phyloP scores from a whole-genome alignment of 495 filamentous ascomycete species.

The Viridothelium virens region DNA sequence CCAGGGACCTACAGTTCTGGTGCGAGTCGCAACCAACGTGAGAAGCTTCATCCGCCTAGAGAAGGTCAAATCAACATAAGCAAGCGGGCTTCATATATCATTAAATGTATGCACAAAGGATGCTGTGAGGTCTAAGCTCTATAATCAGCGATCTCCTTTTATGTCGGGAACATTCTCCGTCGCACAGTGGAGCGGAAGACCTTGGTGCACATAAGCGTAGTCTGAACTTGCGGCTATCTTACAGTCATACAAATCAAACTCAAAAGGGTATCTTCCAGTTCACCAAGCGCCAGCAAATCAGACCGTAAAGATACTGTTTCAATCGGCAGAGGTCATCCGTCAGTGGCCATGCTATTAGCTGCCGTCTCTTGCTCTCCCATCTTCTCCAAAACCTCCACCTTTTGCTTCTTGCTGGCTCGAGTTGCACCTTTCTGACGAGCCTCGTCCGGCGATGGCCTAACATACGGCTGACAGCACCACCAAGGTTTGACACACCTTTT shows the following conservation, averaged over 20 bases:
- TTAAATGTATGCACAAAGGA: no score
- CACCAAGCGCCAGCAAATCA: background rate
- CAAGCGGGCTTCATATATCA: no score
- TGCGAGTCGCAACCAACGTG: no score
- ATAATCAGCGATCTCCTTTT: no score
- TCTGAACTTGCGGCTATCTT: background rate
- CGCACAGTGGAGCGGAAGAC: no score
- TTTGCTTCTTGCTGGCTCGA: slow-evolving; percentile 53
- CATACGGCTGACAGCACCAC: slow-evolving; percentile 90
- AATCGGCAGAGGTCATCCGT: no score
- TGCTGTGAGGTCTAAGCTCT: no score
- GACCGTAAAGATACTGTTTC: background rate
- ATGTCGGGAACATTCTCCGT: no score
- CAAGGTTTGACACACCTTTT: slow-evolving; percentile 68
- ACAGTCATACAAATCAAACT: background rate
- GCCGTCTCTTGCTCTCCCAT: background rate
- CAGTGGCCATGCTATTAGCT: background rate
- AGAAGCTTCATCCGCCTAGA: no score
- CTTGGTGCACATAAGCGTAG: background rate
- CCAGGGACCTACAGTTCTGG: no score
- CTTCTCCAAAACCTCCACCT: slow-evolving; percentile 31
- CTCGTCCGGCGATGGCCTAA: slow-evolving; percentile 81
- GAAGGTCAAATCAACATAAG: no score
- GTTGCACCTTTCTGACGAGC: slow-evolving; percentile 75
- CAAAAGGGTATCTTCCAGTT: background rate